Percentiles rank a stretch among this genome's conserved stretches.
These are phyloP conservation scores for Xerocomellus dryophilus DNA, from an alignment of 768 basidiomycete genomes.

Conservation along the genomic window DNA sequence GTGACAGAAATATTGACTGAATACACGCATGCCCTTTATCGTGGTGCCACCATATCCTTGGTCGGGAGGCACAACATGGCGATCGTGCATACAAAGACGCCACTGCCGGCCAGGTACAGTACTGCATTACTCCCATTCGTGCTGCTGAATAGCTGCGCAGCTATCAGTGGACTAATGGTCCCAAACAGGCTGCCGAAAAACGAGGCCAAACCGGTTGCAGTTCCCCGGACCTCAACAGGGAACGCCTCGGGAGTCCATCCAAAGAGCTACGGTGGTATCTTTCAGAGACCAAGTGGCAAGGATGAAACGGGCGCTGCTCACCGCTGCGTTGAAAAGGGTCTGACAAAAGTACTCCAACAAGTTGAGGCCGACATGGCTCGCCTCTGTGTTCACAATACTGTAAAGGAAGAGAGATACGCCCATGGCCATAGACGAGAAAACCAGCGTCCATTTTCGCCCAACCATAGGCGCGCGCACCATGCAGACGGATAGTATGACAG, in stretches of 20 bases:
- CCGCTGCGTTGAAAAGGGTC: constrained; percentile 7
- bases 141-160: background rate
- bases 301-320: background rate
- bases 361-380: constrained; percentile 9
- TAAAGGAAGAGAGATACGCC: constrained; percentile 9
- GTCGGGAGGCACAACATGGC: constrained; percentile 4
- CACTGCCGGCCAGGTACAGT: constrained; percentile 11
- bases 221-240: constrained; percentile 13
- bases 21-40: constrained; percentile 1
- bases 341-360: constrained; percentile 10
- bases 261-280: background rate
- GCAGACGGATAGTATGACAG: background rate
- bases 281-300: background rate
- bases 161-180: constrained; percentile 1
- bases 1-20: no score
- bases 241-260: constrained; percentile 20
- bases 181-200: constrained; percentile 5
- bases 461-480: constrained; percentile 13
- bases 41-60: constrained; percentile 14
- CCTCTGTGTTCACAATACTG: constrained; percentile 10
- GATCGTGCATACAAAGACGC: constrained; percentile 10
- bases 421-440: constrained; percentile 11
- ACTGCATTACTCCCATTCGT: constrained; percentile 6
- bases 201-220: constrained; percentile 6
- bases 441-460: constrained; percentile 18